Evolutionary conservation across 2,329 filamentous ascomycete species (phyloP).

Genomic region (Alternaria burnsii): DNA sequence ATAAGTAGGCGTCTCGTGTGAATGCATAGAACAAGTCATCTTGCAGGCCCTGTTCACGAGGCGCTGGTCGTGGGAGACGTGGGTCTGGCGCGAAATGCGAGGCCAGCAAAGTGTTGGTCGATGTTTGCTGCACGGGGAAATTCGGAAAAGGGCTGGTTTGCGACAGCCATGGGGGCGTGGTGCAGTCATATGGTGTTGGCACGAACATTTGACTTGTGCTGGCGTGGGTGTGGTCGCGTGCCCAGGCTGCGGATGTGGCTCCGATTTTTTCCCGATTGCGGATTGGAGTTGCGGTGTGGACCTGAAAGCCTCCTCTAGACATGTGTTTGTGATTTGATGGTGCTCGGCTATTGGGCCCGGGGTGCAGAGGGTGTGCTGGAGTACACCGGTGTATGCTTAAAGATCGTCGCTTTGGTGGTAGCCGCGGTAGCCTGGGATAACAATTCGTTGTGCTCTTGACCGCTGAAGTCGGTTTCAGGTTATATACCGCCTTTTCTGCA

Average conservation of each 20-base stretch:
- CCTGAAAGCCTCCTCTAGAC: constrained; percentile 1
- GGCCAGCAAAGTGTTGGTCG: constrained; percentile 8
- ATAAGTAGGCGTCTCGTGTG: constrained; percentile 19
- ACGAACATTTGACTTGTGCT: constrained; percentile 5
- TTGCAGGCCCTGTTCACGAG: constrained; percentile 23
- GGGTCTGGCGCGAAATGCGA: constrained; percentile 13
- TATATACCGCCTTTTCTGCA: constrained; percentile 11
- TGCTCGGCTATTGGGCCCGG: not conserved
- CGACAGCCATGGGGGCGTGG: not conserved
- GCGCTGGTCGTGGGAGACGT: constrained; percentile 16
- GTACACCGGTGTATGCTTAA: not conserved
- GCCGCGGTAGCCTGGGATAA: not conserved
- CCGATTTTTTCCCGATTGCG: not conserved
- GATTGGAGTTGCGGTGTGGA: constrained; percentile 4
- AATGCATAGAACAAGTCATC: constrained; percentile 19
- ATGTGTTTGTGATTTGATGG: constrained; percentile 4
- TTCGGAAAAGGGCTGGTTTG: constrained; percentile 11
- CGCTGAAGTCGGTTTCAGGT: constrained; percentile 1
- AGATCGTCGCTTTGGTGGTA: not conserved
- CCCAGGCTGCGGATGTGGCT: constrained; percentile 3
- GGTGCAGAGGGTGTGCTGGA: not conserved
- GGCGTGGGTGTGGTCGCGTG: constrained; percentile 4
- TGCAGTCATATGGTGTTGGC: constrained; percentile 16
- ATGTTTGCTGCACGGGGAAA: constrained; percentile 5
- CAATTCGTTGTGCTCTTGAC: not conserved